Base-by-base conservation (phyloP, 352 stramenopile genomes). In the Globisporangium okanoganense region DNA sequence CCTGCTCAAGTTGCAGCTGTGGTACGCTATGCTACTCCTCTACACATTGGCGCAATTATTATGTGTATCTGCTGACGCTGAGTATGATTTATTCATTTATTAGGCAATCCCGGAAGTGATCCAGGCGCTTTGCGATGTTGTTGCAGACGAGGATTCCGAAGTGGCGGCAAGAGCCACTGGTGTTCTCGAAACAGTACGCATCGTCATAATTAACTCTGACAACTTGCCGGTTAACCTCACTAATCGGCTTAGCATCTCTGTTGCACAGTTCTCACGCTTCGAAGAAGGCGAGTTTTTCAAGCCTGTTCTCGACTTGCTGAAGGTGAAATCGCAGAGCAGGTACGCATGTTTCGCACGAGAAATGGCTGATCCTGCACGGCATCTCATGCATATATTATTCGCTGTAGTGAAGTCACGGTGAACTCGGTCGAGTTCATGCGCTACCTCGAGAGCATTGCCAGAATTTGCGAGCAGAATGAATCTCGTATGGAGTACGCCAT, bases 391-490 rank as follows among this genome's bases (percentile, higher is more conserved):
- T 27, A 5, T 40, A 13, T 16, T 22, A 8, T 41, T 29, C 18
- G n/a, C 31, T 35, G 16, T 20, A 87, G 77, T 60, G 71, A 71
- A 14, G 73, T 79, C 49, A 59, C 56, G 1, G 48, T 68, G 58
- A 90, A 71, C 47, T 92, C 82, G 4, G 72, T 90, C 16, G 78
- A 91, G 55, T 92, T 79, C 50, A 86, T 94, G 73, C 80, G 86
- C 20, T 91, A 87, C 50, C 62, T 95, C 14, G 86, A 94, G 58
- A 74, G 71, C 4, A 87, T 92, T 24, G 82, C 83, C 0, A 77
- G 72, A 43, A 77, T 92, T 47, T 85, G 78, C 22, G 65, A 77
- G 20, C 74, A 89, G 59, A 69, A 65, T 9, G 76, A 90, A 27
- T 55, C 70, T 5, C 77, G 82, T 57, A 88, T 91, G 70, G 53